Evolutionary conservation across 352 stramenopile genomes (phyloP).

Genomic region (Phytopythium ostracodes): DNA sequence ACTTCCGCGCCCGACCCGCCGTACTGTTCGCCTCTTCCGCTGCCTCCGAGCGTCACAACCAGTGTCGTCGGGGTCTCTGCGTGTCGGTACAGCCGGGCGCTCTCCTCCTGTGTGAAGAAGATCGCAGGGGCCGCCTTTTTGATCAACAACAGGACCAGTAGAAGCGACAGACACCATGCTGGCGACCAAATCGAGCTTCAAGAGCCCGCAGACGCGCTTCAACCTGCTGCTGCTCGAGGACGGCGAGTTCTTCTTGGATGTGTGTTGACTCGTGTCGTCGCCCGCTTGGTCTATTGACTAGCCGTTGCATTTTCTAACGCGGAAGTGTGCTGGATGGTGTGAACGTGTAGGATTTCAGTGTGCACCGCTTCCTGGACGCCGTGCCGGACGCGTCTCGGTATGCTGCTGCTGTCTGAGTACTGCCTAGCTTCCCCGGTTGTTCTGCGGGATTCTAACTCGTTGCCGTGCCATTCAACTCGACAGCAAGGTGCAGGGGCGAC

Average conservation of each 20-base stretch:
- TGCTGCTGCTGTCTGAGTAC: not conserved
- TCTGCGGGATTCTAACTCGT: not conserved
- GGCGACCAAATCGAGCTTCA: constrained; percentile 33
- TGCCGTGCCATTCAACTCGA: no score
- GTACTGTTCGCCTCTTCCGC: not conserved
- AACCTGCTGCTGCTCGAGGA: constrained; percentile 93
- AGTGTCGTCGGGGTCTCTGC: not conserved
- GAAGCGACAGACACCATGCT: constrained; percentile 20
- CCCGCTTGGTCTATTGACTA: no score
- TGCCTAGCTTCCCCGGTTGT: not conserved
- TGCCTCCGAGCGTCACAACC: not conserved
- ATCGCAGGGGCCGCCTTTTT: no score
- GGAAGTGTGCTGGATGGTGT: not conserved
- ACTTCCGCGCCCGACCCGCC: not conserved
- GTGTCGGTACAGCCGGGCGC: not conserved
- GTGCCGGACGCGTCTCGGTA: constrained; percentile 53
- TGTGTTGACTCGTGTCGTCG: constrained; percentile 16
- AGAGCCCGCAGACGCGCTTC: constrained; percentile 79
- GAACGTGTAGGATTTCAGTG: constrained; percentile 72
- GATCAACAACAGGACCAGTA: not conserved
- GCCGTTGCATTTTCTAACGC: not conserved
- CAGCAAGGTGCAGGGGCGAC: constrained; percentile 69
- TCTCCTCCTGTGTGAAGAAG: not conserved
- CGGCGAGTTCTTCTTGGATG: constrained; percentile 93
- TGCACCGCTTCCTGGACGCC: constrained; percentile 66